Percentiles rank a stretch among this genome's conserved stretches.
Conservation (phyloP, 1,284 basidiomycete genomes). For the Apiotrichum mycotoxinovorans region DNA sequence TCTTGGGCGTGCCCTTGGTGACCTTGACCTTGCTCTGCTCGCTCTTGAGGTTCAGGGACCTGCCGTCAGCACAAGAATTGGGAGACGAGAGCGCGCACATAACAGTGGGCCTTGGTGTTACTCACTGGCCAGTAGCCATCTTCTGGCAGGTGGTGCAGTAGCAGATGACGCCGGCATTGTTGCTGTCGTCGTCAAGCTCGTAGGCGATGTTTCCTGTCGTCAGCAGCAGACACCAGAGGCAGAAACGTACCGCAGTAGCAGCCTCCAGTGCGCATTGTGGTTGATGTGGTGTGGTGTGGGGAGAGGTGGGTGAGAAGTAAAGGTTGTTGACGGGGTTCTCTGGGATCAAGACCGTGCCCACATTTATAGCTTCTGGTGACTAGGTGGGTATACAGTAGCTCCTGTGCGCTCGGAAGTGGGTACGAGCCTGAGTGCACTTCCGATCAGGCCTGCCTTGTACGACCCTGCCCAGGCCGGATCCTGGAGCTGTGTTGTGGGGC, state of each 20-base stretch:
- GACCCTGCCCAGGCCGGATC: too few relatives aligned
- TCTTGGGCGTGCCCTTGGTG: slow-evolving; percentile 16
- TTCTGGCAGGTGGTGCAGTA: slow-evolving; percentile 18
- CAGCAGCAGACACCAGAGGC: neutral
- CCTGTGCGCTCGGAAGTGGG: too few relatives aligned
- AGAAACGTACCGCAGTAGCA: slow-evolving; percentile 11
- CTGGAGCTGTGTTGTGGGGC: too few relatives aligned
- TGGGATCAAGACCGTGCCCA: too few relatives aligned
- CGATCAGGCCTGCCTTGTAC: too few relatives aligned
- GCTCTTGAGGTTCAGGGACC: slow-evolving; percentile 17
- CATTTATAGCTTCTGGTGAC: too few relatives aligned
- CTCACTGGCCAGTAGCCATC: slow-evolving; percentile 10
- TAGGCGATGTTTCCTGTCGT: slow-evolving; percentile 8
- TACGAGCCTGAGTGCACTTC: too few relatives aligned
- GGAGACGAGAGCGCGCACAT: too few relatives aligned
- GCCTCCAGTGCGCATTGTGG: slow-evolving; percentile 8
- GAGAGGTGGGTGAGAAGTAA: neutral
- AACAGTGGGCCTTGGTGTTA: too few relatives aligned
- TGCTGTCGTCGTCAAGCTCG: slow-evolving; percentile 14
- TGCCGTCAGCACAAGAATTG: slow-evolving; percentile 2
- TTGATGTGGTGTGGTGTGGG: neutral
- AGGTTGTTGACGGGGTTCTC: too few relatives aligned
- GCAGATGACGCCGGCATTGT: slow-evolving; percentile 15
- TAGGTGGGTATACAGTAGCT: too few relatives aligned
- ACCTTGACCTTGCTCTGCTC: slow-evolving; percentile 10